phyloP scores from a whole-genome alignment of 2,329 filamentous ascomycete species.

The Trichophyton mentagrophytes region DNA sequence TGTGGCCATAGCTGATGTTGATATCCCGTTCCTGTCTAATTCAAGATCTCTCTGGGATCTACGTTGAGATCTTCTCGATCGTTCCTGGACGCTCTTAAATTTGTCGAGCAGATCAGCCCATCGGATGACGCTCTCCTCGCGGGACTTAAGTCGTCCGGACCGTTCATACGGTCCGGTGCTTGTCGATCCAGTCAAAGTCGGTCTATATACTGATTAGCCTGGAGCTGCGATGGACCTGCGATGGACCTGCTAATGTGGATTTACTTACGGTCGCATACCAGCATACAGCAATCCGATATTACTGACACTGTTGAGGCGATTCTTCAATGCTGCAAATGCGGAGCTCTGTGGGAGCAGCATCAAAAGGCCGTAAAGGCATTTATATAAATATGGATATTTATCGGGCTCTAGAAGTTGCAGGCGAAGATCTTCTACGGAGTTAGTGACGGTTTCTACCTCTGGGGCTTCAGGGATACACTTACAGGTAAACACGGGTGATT shows the following conservation, averaged over 20 bases:
- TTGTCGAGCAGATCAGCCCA: constrained; percentile 93
- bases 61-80: constrained; percentile 58
- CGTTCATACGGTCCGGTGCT: constrained; percentile 49
- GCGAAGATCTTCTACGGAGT: constrained; percentile 55
- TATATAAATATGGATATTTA: constrained; percentile 87
- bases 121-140: constrained; percentile 72
- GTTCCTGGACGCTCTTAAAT: constrained; percentile 83
- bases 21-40: constrained; percentile 35
- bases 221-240: background rate
- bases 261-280: constrained; percentile 60
- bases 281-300: constrained; percentile 91
- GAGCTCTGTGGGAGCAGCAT: constrained; percentile 98
- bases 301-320: constrained; percentile 90
- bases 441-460: background rate
- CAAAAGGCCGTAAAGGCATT: constrained; percentile 89
- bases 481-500: constrained; percentile 98
- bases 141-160: constrained; percentile 56
- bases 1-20: constrained; percentile 18
- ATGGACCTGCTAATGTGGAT: background rate
- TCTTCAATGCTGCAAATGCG: constrained; percentile 91
- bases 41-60: constrained; percentile 36
- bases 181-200: constrained; percentile 1
- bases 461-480: constrained; percentile 22
- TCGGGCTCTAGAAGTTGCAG: constrained; percentile 92
- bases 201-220: background rate